phyloP scores from a whole-genome alignment of 306 rosid genomes.

The Quercus gilva region DNA sequence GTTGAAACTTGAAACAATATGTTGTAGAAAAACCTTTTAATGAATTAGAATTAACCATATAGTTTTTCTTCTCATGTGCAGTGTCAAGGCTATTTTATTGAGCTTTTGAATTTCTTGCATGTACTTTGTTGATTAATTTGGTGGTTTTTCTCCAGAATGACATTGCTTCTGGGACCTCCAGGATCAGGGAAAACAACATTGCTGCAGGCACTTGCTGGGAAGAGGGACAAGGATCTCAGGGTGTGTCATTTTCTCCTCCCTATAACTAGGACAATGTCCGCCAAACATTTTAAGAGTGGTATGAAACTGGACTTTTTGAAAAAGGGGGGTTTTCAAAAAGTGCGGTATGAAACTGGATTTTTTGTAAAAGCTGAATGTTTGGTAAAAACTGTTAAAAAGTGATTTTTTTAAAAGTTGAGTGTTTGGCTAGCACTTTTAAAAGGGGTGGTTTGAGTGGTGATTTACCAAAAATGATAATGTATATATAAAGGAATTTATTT shows the following conservation, averaged over 20 bases:
- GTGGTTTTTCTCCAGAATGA: slow-evolving; percentile 29
- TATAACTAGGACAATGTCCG: background rate
- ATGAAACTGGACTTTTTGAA: too few relatives aligned
- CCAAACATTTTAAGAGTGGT: background rate
- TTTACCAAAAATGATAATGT: too few relatives aligned
- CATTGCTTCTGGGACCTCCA: slow-evolving; percentile 60
- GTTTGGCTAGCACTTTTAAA: too few relatives aligned
- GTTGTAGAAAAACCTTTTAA: background rate
- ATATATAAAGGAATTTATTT: too few relatives aligned
- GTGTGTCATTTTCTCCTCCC: slow-evolving; percentile 15
- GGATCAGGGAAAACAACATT: slow-evolving; percentile 59
- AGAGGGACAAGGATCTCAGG: slow-evolving; percentile 48
- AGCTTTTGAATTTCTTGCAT: background rate
- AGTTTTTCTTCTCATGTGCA: too few relatives aligned
- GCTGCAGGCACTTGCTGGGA: slow-evolving; percentile 50
- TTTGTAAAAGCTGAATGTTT: too few relatives aligned
- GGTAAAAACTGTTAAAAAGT: too few relatives aligned
- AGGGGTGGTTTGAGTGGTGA: too few relatives aligned
- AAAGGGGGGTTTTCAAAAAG: too few relatives aligned
- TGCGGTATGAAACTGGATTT: too few relatives aligned
- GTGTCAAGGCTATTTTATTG: background rate
- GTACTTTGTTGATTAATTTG: background rate
- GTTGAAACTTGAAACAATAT: background rate
- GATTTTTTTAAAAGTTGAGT: too few relatives aligned
- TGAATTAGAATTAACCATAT: too few relatives aligned